A percentile compares a stretch with the other conserved stretches of the same genome.
These are phyloP conservation scores for Thelonectria blattea DNA, from an alignment of 2,329 filamentous ascomycete species.

Conservation along the genomic window DNA sequence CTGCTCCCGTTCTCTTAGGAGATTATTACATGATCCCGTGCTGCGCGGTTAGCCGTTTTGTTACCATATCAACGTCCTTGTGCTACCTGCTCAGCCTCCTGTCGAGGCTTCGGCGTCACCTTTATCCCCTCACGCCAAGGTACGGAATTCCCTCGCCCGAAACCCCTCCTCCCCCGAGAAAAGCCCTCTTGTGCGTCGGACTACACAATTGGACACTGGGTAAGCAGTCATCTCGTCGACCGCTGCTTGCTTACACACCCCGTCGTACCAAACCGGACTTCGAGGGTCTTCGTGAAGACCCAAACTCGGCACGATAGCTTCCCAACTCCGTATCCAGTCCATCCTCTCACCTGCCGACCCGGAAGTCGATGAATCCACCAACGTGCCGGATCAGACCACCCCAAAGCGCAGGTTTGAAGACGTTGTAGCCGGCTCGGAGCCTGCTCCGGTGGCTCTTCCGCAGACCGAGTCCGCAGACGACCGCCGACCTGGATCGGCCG, in stretches of 20 bases:
- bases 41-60: constrained; percentile 9
- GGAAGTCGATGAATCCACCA: constrained; percentile 47
- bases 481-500: constrained; percentile 18
- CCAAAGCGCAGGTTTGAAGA: constrained; percentile 30
- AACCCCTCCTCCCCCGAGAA: not conserved
- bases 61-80: constrained; percentile 8
- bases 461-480: constrained; percentile 14
- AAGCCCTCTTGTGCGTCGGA: not conserved
- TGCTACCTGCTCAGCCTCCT: not conserved
- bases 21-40: constrained; percentile 16
- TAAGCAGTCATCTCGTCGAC: constrained; percentile 9
- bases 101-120: not conserved
- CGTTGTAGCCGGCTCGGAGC: constrained; percentile 21
- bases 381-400: constrained; percentile 18
- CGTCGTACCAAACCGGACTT: not conserved
- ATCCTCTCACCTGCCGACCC: constrained; percentile 56
- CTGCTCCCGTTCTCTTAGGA: constrained; percentile 7
- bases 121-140: constrained; percentile 11
- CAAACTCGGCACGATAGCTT: constrained; percentile 56
- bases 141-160: constrained; percentile 4
- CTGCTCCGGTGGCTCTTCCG: constrained; percentile 11
- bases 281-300: constrained; percentile 38
- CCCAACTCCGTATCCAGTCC: constrained; percentile 57
- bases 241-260: not conserved
- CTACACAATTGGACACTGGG: not conserved